Base-by-base conservation (phyloP, 75 land plant species). In the Picea glauca region DNA sequence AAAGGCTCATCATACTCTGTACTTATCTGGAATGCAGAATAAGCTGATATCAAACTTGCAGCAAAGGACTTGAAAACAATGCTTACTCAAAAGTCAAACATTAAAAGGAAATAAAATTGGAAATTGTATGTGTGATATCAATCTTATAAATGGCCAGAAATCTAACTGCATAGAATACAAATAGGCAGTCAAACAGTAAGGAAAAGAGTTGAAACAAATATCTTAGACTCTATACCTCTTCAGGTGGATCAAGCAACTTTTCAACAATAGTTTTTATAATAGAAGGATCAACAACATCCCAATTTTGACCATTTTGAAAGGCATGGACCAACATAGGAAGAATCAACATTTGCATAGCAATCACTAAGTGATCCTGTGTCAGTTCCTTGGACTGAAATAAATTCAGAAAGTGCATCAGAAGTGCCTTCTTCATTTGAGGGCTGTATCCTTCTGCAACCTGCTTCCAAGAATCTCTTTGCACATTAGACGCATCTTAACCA, bases 391-490 rank as follows among this genome's bases (percentile, higher is more conserved):
- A 83, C 76, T 98, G 98, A 65, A 98, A 98, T 18, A 95, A 81
- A 72, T 88, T 82, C 80, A 98, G 79, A 79, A 98, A 98, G 79
- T 98, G 96, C 61, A 86, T 62, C 15, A 98, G 89, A 78, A 98
- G 92, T 4, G 86, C 83, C 82, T 90, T 98, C 83, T 95, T 98
- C 91, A 96, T 80, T 73, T 85, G 82, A 15, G 99, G 91, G n/a
- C 90, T 74, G 85, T 98, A 98, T n/a, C 96, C 96, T 80, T 95
- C 99, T 32, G 96, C 96, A 81, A 98, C 98, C 99, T 98, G 82
- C 40, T 77, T 66, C 6, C 21, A 78, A 20, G 35, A 56, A 84
- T 60, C 9, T 58, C 23, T 60, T 17, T 13, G 58, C 23, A 80
- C 56, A 61, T 57, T 15, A 78, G 67, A 58, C 21, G 60, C 13